Base-by-base conservation (phyloP, 225 moss, liverwort and hornwort genomes). In the Physcomitrium patens region DNA sequence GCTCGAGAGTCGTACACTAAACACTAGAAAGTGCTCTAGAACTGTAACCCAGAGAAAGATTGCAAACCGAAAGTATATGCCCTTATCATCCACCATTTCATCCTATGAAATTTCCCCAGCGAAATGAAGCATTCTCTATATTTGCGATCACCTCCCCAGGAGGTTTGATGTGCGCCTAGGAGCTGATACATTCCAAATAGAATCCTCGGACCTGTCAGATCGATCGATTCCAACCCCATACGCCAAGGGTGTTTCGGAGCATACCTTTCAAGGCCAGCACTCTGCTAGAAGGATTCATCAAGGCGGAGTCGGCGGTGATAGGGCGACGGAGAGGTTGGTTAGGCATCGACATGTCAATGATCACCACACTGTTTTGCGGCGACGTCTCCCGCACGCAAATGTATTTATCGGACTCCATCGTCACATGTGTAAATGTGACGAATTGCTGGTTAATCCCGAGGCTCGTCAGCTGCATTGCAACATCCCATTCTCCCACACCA, bases 391-490 rank as follows among this genome's bases (percentile, higher is more conserved):
- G 85, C 73, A 93, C 93, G 73, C 93, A 93, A 63, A 93, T 93
- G 72, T 79, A 93, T 73, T 93, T 93, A 58, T 93, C 93, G 45
- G 93, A 93, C 81, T 93, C 93, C 93, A 93, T 93, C 3, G 93
- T 93, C 44, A 93, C 93, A 83, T 93, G 93, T 15, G 91, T 91
- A 58, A 93, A 93, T 46, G 93, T 93, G 68, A 93, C 89, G 60
- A 89, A 87, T 84, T 86, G 91, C 75, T 89, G 93, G 67, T 93
- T 93, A 56, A 93, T 93, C 76, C 93, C 93, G 58, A 93, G 82
- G 87, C 93, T 93, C 80, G 89, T 91, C 72, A 93, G 84, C 92
- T 93, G 88, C 84, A 78, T 79, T 57, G 50, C 70, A 71, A 47
- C 69, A 61, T 7, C 49, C 46, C 60, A 16, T 28, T 26, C 23